A percentile compares a stretch with the other conserved stretches of the same genome.
Evolutionary conservation across 2,329 filamentous ascomycete genomes (phyloP).

Genomic region (Alternaria viburni): DNA sequence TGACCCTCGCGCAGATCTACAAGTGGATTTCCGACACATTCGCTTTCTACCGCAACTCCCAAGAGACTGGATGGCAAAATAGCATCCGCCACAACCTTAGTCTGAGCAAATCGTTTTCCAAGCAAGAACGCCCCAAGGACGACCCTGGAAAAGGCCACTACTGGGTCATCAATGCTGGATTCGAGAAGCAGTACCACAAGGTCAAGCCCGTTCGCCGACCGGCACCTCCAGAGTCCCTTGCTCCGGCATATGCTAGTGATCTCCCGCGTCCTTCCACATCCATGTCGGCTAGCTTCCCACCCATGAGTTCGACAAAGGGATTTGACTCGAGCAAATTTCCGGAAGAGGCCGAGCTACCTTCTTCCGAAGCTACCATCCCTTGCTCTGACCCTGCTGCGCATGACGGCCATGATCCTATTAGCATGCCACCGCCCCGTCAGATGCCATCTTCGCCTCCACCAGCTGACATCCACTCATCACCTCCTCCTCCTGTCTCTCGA

Average conservation of each 20-base stretch:
- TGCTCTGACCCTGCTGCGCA: slow-evolving; percentile 58
- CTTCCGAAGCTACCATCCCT: slow-evolving; percentile 60
- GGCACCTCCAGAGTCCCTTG: slow-evolving; percentile 52
- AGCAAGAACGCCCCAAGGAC: slow-evolving; percentile 94
- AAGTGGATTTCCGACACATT: slow-evolving; percentile 99
- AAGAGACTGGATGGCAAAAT: slow-evolving; percentile 95
- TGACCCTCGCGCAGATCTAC: slow-evolving; percentile 95
- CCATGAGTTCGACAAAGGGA: slow-evolving; percentile 50
- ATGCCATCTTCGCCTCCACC: slow-evolving; percentile 74
- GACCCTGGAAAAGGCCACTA: slow-evolving; percentile 98
- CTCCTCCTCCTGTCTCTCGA: slow-evolving; percentile 79
- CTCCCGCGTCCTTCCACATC: slow-evolving; percentile 48
- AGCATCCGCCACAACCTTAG: slow-evolving; percentile 98
- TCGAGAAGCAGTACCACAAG: slow-evolving; percentile 87
- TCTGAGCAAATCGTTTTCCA: slow-evolving; percentile 94
- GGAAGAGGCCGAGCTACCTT: slow-evolving; percentile 56
- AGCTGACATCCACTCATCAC: slow-evolving; percentile 83
- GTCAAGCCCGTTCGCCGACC: slow-evolving; percentile 73
- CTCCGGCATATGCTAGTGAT: slow-evolving; percentile 41
- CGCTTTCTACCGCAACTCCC: slow-evolving; percentile 77
- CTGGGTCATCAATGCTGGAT: slow-evolving; percentile 90
- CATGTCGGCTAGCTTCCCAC: slow-evolving; percentile 43
- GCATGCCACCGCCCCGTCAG: slow-evolving; percentile 53
- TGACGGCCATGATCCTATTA: slow-evolving; percentile 53
- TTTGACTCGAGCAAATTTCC: slow-evolving; percentile 59